Evolutionary conservation across 2,329 filamentous ascomycete species (phyloP).

Genomic region (Colletotrichum navitas): DNA sequence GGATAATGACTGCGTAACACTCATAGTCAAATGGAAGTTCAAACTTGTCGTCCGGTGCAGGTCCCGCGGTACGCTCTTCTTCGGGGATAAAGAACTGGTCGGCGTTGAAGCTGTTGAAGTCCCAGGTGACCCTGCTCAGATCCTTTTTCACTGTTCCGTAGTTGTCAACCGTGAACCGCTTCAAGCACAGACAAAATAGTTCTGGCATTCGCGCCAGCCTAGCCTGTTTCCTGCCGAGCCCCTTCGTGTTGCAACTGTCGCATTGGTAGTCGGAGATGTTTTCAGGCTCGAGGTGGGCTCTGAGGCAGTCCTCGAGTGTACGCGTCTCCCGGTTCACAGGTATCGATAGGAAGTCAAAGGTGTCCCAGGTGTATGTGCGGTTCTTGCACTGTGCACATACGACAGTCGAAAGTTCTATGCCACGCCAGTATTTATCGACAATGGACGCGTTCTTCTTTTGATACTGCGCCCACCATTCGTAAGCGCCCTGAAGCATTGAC

Average conservation of each 20-base stretch:
- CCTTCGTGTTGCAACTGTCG: conserved; percentile 77
- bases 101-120: conserved; percentile 76
- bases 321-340: conserved; percentile 52
- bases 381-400: conserved; percentile 73
- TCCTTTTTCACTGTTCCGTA: conserved; percentile 66
- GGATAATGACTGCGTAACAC: conserved; percentile 86
- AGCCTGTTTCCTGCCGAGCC: conserved; percentile 77
- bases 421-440: conserved; percentile 83
- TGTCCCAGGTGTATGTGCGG: conserved; percentile 58
- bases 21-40: conserved; percentile 79
- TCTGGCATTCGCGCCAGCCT: conserved; percentile 84
- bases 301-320: conserved; percentile 72
- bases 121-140: conserved; percentile 80
- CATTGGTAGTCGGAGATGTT: conserved; percentile 78
- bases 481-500: conserved; percentile 67
- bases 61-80: conserved; percentile 49
- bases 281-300: conserved; percentile 77
- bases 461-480: conserved; percentile 81
- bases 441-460: conserved; percentile 78
- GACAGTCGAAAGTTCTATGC: conserved; percentile 78
- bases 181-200: conserved; percentile 82
- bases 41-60: conserved; percentile 54
- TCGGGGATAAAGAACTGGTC: conserved; percentile 57
- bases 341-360: conserved; percentile 67
- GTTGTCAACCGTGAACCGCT: conserved; percentile 58